These are phyloP conservation scores for Albugo candida DNA, from an alignment of 352 stramenopile genomes.

Conservation along the genomic window DNA sequence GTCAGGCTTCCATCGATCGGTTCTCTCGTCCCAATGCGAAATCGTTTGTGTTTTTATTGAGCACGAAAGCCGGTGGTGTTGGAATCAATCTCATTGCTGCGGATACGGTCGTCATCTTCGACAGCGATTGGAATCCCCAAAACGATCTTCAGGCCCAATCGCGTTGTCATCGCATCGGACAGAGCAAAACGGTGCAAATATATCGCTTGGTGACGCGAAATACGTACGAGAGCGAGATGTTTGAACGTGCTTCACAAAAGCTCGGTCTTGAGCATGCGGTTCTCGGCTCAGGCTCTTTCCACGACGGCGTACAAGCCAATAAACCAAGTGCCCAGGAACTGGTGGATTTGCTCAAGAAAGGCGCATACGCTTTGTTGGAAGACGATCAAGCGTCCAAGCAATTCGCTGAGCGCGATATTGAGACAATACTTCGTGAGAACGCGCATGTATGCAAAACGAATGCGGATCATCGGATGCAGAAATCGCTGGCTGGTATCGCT, in stretches of 20 bases:
- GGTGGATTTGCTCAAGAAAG: conserved; percentile 93
- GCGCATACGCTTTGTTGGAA: conserved; percentile 96
- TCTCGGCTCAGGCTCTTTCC: conserved; percentile 86
- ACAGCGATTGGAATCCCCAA: conserved; percentile 99
- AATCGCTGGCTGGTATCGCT: conserved; percentile 49
- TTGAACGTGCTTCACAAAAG: conserved; percentile 94
- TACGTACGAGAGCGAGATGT: conserved; percentile 99
- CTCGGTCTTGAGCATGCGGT: conserved; percentile 97
- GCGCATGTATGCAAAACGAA: conserved; percentile 35
- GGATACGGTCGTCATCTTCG: conserved; percentile 99
- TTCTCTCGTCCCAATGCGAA: conserved; percentile 90
- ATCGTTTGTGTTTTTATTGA: conserved; percentile 97
- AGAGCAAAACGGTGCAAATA: conserved; percentile 96
- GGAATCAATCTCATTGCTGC: conserved; percentile 97
- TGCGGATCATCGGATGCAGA: conserved; percentile 27
- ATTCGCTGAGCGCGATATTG: conserved; percentile 93
- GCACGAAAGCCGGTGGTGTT: conserved; percentile 94
- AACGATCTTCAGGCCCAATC: conserved; percentile 77
- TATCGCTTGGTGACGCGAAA: conserved; percentile 96
- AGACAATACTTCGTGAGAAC: conserved; percentile 86
- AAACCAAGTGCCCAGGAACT: conserved; percentile 79
- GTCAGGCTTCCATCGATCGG: conserved; percentile 90
- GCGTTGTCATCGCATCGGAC: conserved; percentile 95
- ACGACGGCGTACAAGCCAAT: conserved; percentile 63
- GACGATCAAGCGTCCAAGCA: conserved; percentile 88